phyloP scores from a whole-genome alignment of 1,139 yeast species.

The Debaryomyces singareniensis region DNA sequence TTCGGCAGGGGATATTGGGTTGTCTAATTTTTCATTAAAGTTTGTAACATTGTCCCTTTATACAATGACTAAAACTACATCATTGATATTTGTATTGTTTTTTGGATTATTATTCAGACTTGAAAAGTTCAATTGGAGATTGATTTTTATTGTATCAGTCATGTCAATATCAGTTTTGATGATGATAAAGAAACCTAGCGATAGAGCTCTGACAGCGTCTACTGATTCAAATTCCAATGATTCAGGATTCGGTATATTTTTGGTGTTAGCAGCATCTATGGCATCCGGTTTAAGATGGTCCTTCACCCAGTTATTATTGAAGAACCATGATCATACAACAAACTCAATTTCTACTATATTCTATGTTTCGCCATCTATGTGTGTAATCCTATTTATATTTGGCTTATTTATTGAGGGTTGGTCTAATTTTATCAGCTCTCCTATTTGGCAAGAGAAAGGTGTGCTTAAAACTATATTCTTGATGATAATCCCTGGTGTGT shows the following conservation, averaged over 20 bases:
- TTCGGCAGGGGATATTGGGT: slow-evolving; percentile 89
- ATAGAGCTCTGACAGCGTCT: slow-evolving; percentile 10
- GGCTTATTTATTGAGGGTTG: slow-evolving; percentile 69
- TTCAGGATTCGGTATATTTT: slow-evolving; percentile 47
- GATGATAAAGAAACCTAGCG: slow-evolving; percentile 65
- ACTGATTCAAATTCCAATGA: slow-evolving; percentile 9
- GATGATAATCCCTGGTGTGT: slow-evolving; percentile 71
- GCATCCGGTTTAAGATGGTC: slow-evolving; percentile 95
- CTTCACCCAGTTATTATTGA: slow-evolving; percentile 75
- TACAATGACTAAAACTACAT: slow-evolving; percentile 88
- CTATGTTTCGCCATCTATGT: slow-evolving; percentile 83
- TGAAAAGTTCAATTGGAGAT: slow-evolving; percentile 63
- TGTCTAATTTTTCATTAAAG: slow-evolving; percentile 78
- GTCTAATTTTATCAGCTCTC: slow-evolving; percentile 40
- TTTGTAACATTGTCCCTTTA: slow-evolving; percentile 77
- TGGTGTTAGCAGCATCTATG: slow-evolving; percentile 73
- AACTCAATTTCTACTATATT: slow-evolving; percentile 83
- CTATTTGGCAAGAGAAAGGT: slow-evolving; percentile 61
- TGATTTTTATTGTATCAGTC: slow-evolving; percentile 60
- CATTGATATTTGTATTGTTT: slow-evolving; percentile 77
- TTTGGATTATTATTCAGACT: slow-evolving; percentile 78
- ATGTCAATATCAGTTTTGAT: slow-evolving; percentile 81
- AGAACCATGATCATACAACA: slow-evolving; percentile 48
- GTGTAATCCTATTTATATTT: slow-evolving; percentile 48
- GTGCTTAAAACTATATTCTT: slow-evolving; percentile 46